These are phyloP conservation scores for Talaromyces albobiverticillius DNA, from an alignment of 2,329 filamentous ascomycete species.

Conservation along the genomic window DNA sequence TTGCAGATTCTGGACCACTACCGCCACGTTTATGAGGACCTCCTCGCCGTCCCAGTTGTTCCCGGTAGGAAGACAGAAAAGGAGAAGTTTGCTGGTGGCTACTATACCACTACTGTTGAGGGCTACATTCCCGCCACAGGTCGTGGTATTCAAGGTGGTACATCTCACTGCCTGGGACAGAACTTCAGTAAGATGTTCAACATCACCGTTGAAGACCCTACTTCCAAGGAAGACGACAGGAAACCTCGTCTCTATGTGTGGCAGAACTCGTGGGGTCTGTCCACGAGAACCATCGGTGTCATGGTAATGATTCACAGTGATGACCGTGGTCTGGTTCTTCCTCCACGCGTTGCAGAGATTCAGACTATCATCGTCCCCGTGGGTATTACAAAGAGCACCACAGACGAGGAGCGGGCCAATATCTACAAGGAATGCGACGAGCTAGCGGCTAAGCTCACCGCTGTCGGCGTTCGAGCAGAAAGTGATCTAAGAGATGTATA, in stretches of 20 bases:
- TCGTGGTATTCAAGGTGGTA: conserved; percentile 93
- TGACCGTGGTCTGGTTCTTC: conserved; percentile 90
- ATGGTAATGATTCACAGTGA: conserved; percentile 99
- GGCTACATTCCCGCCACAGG: conserved; percentile 95
- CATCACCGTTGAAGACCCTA: conserved; percentile 91
- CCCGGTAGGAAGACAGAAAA: conserved; percentile 94
- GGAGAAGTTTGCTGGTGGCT: conserved; percentile 94
- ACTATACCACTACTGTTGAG: conserved; percentile 96
- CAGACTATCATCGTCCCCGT: conserved; percentile 89
- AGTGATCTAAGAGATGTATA: conserved; percentile 86
- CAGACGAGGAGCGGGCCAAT: conserved; percentile 71
- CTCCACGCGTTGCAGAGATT: conserved; percentile 81
- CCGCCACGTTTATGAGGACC: conserved; percentile 84
- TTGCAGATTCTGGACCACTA: conserved; percentile 92
- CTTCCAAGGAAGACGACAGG: conserved; percentile 67
- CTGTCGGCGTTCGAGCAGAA: conserved; percentile 72
- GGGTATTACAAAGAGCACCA: conserved; percentile 84
- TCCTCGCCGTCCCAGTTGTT: conserved; percentile 92
- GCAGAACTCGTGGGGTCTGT: conserved; percentile 99
- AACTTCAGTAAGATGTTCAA: conserved; percentile 99
- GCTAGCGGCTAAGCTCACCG: conserved; percentile 66
- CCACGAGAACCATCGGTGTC: conserved; percentile 93
- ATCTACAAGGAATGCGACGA: conserved; percentile 73
- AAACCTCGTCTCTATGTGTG: conserved; percentile 81
- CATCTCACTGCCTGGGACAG: conserved; percentile 90